Base-by-base conservation (phyloP, 2,329 filamentous ascomycete genomes). In the Colletotrichum chlorophyti region DNA sequence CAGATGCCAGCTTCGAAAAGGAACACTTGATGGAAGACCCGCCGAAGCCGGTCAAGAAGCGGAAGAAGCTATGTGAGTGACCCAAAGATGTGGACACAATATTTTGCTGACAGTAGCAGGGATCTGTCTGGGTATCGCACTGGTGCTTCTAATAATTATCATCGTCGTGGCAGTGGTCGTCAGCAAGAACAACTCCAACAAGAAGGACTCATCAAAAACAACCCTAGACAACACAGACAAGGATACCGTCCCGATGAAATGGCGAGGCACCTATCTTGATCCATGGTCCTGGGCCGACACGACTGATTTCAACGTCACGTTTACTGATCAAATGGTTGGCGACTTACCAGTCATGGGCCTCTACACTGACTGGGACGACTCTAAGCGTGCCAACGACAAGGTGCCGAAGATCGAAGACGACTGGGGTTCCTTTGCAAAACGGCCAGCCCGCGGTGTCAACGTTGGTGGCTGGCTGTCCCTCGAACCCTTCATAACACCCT, bases 401-500 rank as follows among this genome's bases (percentile, higher is more conserved):
- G 92, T 96, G 0, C 91, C 93, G 1, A 79, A 91, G 1, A 79
- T 99, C 6, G 83, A 91, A 64, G 81, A 93, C 60, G 68, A 80
- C 1, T 97, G 94, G 83, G 86, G 86, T 6, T 78, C 88, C 2
- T 99, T 98, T 66, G 84, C 87, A 2, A 86, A 84, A 19, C 87
- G 82, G 52, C 93, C 93, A 2, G 92, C 96, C 21, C 86, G 94
- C 6, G 95, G 95, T 1, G 91, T 98, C 31, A 98, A 97, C 67
- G 72, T 98, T 1, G 95, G 95, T 47, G 95, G 95, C 11, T 99
- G 95, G 95, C 83, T 99, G 2, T 91, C 90, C 3, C 77, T 99
- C 11, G 95, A 99, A 69, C 95, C 95, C 0, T 97, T 96, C 72
- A 98, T 99, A 70, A 94, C 91, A 4, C 95, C 95, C 0, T 97